phyloP scores from a whole-genome alignment of 345 rosid species.

The Ricinus communis region DNA sequence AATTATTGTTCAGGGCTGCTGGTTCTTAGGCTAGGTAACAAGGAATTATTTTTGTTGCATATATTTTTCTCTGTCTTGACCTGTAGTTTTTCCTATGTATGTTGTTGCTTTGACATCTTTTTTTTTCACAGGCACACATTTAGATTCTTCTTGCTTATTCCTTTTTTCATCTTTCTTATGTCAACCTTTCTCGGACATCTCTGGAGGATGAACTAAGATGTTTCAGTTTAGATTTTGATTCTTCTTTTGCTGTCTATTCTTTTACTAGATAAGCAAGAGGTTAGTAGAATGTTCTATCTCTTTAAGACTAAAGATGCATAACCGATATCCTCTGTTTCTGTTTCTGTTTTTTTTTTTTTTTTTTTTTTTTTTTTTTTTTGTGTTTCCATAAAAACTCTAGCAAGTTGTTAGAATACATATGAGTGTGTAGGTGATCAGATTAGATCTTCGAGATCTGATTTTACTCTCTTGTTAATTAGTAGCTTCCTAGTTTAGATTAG shows the following conservation, averaged over 20 bases:
- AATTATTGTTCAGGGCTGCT: slow-evolving; percentile 2
- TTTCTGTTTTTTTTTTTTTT: too few relatives aligned
- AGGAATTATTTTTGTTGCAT: background rate
- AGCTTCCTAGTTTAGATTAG: too few relatives aligned
- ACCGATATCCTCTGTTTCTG: background rate
- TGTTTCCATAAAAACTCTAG: too few relatives aligned
- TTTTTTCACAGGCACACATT: background rate
- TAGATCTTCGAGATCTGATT: too few relatives aligned
- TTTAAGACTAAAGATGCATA: background rate
- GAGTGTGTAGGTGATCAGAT: too few relatives aligned
- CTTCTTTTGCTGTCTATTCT: background rate
- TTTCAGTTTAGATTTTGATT: background rate
- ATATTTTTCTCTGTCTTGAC: background rate
- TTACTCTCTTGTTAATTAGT: too few relatives aligned
- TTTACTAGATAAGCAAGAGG: background rate
- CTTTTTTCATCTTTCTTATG: background rate
- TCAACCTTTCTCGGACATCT: background rate
- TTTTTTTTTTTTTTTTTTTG: too few relatives aligned
- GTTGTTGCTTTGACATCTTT: background rate
- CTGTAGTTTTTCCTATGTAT: background rate
- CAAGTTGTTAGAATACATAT: too few relatives aligned
- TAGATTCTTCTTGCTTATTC: background rate
- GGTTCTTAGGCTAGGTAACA: slow-evolving; percentile 10
- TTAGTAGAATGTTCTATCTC: background rate
- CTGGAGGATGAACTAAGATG: background rate